A percentile compares a stretch with the other conserved stretches of the same genome.
phyloP scores from a whole-genome alignment of 345 rosid species.

The Syzygium aqueum region DNA sequence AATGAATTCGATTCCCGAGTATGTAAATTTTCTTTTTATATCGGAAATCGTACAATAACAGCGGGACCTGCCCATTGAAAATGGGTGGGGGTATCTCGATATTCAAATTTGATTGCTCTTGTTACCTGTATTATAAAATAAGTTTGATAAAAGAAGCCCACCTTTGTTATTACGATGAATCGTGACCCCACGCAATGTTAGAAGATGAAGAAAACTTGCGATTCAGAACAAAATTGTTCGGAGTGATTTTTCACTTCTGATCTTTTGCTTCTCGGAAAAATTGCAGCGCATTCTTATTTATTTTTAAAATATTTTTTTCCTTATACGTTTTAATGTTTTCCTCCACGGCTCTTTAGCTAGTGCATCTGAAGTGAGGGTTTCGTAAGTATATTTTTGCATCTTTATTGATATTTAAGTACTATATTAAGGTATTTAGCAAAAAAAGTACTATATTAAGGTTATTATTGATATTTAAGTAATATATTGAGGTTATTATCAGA shows the following conservation, averaged over 20 bases:
- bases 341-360: neutral
- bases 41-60: neutral
- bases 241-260: neutral
- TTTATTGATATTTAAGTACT: neutral
- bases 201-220: neutral
- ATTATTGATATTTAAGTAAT: neutral
- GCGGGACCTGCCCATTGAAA: neutral
- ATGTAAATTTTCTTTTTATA: neutral
- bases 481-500: too few relatives aligned
- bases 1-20: neutral
- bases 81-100: neutral
- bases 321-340: neutral
- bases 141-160: too few relatives aligned
- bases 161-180: neutral
- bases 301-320: neutral
- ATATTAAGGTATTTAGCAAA: too few relatives aligned
- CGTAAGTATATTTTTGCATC: neutral
- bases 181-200: neutral
- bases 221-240: fast-evolving
- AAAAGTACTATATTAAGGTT: too few relatives aligned
- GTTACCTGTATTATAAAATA: too few relatives aligned
- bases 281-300: neutral
- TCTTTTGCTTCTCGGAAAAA: neutral
- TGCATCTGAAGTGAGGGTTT: neutral
- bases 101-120: neutral